These are phyloP conservation scores for Zalaria obscura DNA, from an alignment of 2,329 filamentous ascomycete species.

Conservation along the genomic window DNA sequence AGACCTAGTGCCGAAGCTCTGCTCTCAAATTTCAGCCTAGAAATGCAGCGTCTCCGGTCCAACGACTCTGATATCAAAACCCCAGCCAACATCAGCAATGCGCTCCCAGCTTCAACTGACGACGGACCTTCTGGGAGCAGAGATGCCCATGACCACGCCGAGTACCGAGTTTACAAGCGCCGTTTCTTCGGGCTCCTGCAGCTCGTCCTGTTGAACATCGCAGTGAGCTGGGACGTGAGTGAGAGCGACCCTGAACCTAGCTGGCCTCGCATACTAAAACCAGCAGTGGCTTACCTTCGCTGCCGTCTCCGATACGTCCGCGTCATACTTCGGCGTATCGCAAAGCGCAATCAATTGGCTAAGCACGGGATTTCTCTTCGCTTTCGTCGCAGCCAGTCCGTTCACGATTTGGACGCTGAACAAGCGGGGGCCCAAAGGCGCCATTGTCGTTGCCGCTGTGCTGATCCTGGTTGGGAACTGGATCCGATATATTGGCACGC, in stretches of 20 bases:
- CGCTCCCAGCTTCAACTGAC: too few relatives aligned
- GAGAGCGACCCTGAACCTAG: slow-evolving; percentile 24
- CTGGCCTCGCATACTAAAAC: background rate
- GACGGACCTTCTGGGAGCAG: too few relatives aligned
- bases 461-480: slow-evolving; percentile 77
- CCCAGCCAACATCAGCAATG: too few relatives aligned
- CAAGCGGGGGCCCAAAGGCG: slow-evolving; percentile 57
- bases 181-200: slow-evolving; percentile 80
- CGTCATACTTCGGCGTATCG: slow-evolving; percentile 60
- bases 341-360: slow-evolving; percentile 84
- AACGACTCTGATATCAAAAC: too few relatives aligned
- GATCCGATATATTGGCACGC: slow-evolving; percentile 38
- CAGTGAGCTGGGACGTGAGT: slow-evolving; percentile 81
- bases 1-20: too few relatives aligned
- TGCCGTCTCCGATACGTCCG: slow-evolving; percentile 60
- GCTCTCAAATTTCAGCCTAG: too few relatives aligned
- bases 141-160: background rate
- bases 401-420: slow-evolving; percentile 63
- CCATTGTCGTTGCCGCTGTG: slow-evolving; percentile 58
- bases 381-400: slow-evolving; percentile 63
- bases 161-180: slow-evolving; percentile 56
- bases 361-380: slow-evolving; percentile 72
- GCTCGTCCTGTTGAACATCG: slow-evolving; percentile 75
- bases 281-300: slow-evolving; percentile 85
- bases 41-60: too few relatives aligned